Evolutionary conservation across 305 asterid genomes (phyloP), one percentile per base, ranked within the genome.

Genomic region (Solanum chacoense): DNA sequence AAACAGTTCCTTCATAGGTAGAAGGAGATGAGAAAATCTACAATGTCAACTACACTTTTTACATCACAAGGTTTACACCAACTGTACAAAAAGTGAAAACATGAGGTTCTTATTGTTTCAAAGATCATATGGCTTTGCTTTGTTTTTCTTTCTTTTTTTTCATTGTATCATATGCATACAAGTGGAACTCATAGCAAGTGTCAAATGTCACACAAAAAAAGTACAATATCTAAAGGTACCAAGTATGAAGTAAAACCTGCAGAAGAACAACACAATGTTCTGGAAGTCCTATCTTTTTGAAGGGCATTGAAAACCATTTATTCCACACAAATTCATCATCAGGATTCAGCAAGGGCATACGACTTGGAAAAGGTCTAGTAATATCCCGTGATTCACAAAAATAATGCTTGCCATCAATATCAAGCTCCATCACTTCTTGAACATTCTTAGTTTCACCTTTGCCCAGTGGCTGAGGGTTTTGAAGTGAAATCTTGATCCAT

Each of bases 261-360:
- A 97, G 95, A 88, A 97, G 96, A 93, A 94, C 93, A 91, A 94
- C 95, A 83, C 99, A 97, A 85, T 96, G 99, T 85, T 93, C 96
- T 34, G 92, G 94, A 91, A 97, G 98, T 92, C 99, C 99, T 92
- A 97, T 96, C 88, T 93, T 92, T 85, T 84, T 92, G 93, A 97
- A 97, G 90, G 99, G 95, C 92, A 88, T 89, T 67, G 99, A 95
- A 91, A 96, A 94, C 99, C 99, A 96, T 91, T 94, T 93, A 90
- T 97, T 97, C 99, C 99, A 97, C 88, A 96, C 98, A 92, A 95
- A 97, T 92, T 97, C 99, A 71, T 94, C 98, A 90, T 97, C 99
- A 42, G 99, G 98, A 31, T 93, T 92, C 88, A 92, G 94, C 87
- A 94, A 91, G 29, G 98, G 87, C 98, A 94, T 94, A 87, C 93